Base-by-base conservation (phyloP, 83 land plant species). In the Isoetes engelmannii region DNA sequence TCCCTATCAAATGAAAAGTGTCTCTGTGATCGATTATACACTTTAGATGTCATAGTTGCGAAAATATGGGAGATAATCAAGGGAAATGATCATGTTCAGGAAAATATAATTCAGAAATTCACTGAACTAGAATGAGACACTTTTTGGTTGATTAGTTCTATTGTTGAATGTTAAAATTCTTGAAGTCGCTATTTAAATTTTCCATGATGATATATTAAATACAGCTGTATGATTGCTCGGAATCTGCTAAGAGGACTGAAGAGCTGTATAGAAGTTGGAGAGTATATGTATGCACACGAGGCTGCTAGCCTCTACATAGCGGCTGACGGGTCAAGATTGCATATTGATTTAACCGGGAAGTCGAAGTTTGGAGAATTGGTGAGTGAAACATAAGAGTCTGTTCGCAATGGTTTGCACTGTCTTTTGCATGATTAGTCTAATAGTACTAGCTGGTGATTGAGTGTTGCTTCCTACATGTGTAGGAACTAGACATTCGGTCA, bases 221-320 rank as follows among this genome's bases (percentile, higher is more conserved):
- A 67, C 88, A 95, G 99, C 75, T 95, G 99, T 77, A 84, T 91
- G 57, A 91, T 95, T 67, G 85, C 99, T 46, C 73, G 84, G 53
- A 90, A 91, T 51, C 60, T 91, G 56, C 89, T 95, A 42, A 80
- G 86, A 80, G 94, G 94, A 48, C 48, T 83, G 73, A 95, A 89
- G 84, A 88, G 91, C 53, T 95, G 99, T 69, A 67, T 64, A 61
- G 99, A 95, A 71, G 89, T 95, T n/a, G 78, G 77, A 7, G 78
- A 67, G 53, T 91, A 83, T 70, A 86, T 92, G 88, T 59, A 63
- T 45, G 74, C 73, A 50, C 78, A 80, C 57, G 83, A 80, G 42
- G 71, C 81, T 17, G 61, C 83, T 59, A 59, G 69, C 21, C 69
- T 71, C 48, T 72, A 62, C 6, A 75, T 75, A 72, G 74, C 78